Evolutionary conservation across 2,329 filamentous ascomycete species (phyloP).

Genomic region (Talaromyces sp.): DNA sequence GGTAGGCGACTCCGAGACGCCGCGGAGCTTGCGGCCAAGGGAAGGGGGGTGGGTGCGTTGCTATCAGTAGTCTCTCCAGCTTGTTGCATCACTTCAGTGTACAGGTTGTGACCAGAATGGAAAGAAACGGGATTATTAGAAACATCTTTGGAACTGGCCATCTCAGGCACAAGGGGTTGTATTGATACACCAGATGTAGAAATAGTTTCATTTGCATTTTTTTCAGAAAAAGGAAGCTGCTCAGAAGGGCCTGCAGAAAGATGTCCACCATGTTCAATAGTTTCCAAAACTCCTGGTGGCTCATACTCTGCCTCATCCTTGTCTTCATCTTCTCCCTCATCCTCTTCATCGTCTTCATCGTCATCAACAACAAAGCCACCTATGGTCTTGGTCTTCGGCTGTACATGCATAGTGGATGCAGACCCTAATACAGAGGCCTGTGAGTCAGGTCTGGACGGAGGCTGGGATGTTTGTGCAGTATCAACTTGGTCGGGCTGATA

Average conservation of each 20-base stretch:
- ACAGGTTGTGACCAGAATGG: constrained; percentile 35
- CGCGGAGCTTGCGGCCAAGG: constrained; percentile 33
- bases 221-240: constrained; percentile 52
- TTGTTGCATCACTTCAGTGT: constrained; percentile 34
- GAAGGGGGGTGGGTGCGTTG: constrained; percentile 32
- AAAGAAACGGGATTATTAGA: constrained; percentile 48
- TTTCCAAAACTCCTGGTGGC: constrained; percentile 49
- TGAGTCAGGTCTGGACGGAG: constrained; percentile 35
- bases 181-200: constrained; percentile 59
- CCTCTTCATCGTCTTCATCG: constrained; percentile 54
- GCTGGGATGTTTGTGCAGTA: constrained; percentile 30
- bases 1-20: constrained; percentile 56
- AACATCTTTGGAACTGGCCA: constrained; percentile 47
- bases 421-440: constrained; percentile 32
- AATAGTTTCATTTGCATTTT: constrained; percentile 53
- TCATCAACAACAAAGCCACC: constrained; percentile 63
- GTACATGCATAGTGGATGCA: constrained; percentile 31
- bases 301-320: constrained; percentile 51
- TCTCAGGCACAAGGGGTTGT: constrained; percentile 55
- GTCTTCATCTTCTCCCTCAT: constrained; percentile 49
- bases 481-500: constrained; percentile 11
- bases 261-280: constrained; percentile 49
- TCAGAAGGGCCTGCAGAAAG: constrained; percentile 50
- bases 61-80: constrained; percentile 34
- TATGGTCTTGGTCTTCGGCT: constrained; percentile 51